phyloP scores from a whole-genome alignment of 2,329 filamentous ascomycete species.

The Aspergillus thermomutatus region DNA sequence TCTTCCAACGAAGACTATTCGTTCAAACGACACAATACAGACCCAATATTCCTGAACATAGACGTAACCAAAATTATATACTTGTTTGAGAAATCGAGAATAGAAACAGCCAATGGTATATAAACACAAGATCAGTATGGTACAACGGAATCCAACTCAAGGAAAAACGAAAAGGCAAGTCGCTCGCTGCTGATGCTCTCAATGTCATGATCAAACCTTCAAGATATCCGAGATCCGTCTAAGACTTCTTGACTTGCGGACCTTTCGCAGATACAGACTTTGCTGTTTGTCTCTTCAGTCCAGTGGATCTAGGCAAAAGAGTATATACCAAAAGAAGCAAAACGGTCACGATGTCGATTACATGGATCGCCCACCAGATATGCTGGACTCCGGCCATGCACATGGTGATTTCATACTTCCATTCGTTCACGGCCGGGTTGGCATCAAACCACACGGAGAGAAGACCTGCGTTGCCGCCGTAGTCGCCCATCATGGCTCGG shows the following conservation, averaged over 20 bases:
- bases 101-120: not conserved
- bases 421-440: conserved; percentile 57
- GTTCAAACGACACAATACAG: too few species aligned
- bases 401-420: conserved; percentile 75
- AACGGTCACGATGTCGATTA: conserved; percentile 58
- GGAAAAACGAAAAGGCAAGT: not conserved
- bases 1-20: not conserved
- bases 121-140: not conserved
- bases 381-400: conserved; percentile 84
- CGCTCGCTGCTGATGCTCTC: not conserved
- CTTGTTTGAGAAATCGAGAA: not conserved
- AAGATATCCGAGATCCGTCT: not conserved
- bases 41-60: not conserved
- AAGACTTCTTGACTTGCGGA: not conserved
- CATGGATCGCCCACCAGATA: conserved; percentile 89
- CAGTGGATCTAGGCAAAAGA: not conserved
- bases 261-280: not conserved
- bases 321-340: conserved; percentile 27
- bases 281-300: not conserved
- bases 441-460: conserved; percentile 87
- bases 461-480: conserved; percentile 84
- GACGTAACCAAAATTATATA: not conserved
- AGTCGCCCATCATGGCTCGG: conserved; percentile 97
- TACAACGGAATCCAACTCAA: not conserved
- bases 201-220: too few species aligned